phyloP scores from a whole-genome alignment of 306 rosid genomes.

The Argentina anserina region DNA sequence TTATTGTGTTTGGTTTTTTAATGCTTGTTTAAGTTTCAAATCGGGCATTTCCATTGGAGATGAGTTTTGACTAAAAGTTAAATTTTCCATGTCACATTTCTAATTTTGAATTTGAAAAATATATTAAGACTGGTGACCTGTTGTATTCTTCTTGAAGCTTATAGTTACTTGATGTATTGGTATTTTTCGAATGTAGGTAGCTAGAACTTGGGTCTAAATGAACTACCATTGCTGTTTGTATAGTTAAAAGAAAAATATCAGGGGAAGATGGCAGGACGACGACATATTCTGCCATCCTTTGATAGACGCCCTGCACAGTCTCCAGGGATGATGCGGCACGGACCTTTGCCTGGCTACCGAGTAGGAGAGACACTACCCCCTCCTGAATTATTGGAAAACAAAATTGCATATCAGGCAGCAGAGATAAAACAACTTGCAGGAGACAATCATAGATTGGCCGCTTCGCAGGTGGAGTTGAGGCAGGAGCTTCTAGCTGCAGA shows the following conservation, averaged over 20 bases:
- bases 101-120: too few species aligned
- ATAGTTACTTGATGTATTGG: background rate
- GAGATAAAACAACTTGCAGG: slow-evolving; percentile 60
- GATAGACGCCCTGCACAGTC: slow-evolving; percentile 39
- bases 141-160: background rate
- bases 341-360: slow-evolving; percentile 42
- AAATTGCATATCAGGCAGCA: slow-evolving; percentile 59
- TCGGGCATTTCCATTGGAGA: too few species aligned
- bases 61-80: too few species aligned
- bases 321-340: slow-evolving; percentile 58
- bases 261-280: slow-evolving; percentile 40
- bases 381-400: slow-evolving; percentile 56
- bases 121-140: background rate
- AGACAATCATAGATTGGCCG: slow-evolving; percentile 66
- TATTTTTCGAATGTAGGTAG: slow-evolving; percentile 8
- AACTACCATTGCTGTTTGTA: slow-evolving; percentile 20
- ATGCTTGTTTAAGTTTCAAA: too few species aligned
- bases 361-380: slow-evolving; percentile 31
- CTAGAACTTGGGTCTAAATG: slow-evolving; percentile 13
- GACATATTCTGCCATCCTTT: slow-evolving; percentile 30
- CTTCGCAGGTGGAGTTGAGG: slow-evolving; percentile 55
- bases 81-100: too few species aligned
- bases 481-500: slow-evolving; percentile 58
- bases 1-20: too few species aligned
- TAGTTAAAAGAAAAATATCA: slow-evolving; percentile 10